Base-by-base conservation (phyloP, 768 basidiomycete genomes). In the Suillus brevipes region DNA sequence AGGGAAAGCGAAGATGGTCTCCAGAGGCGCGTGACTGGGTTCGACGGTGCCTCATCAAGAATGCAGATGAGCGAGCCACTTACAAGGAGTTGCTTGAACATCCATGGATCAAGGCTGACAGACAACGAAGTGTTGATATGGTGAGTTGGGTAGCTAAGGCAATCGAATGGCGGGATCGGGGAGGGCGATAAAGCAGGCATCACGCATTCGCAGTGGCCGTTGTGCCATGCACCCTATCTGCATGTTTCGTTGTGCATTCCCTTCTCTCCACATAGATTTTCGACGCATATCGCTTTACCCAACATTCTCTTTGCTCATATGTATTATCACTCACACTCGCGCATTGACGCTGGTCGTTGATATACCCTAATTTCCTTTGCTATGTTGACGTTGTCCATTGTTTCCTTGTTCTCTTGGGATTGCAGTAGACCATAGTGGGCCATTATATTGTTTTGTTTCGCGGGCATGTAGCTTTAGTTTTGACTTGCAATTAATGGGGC, bases 21-120 rank as follows among this genome's bases (percentile, higher is more conserved):
- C 63, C 76, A 3, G 81, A 82, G 14, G 95, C 95, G 14, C 83
- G 88, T 62, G 89, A 95, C 67, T 99, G 94, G 83, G 89, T 98
- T 23, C 83, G 84, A 7, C 80, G 77, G 62, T 98, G 96, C 75
- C 78, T 99, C 63, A 79, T 86, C 70, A 97, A 97, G 80, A 84
- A 89, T 60, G 92, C 97, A 0, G 83, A 87, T 50, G 82, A 81
- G 58, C 80, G 97, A 60, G 92, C 94, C 10, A 93, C 87, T 0
- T 99, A 98, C 75, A 84, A 85, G 36, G 87, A 96, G 69, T 78
- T 99, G 43, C 80, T 97, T 65, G 91, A 87, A 62, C 94, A 96
- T 75, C 89, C 91, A 0, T 97, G 93, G 84, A 82, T 97, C 58
- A 78, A 79, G 20, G 81, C 82, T 36, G 90, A 94, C 65, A 73